Percentiles rank a stretch among this genome's conserved stretches.
These are phyloP conservation scores for Dalechampia spathulata DNA, from an alignment of 441 rosid species.

Conservation along the genomic window DNA sequence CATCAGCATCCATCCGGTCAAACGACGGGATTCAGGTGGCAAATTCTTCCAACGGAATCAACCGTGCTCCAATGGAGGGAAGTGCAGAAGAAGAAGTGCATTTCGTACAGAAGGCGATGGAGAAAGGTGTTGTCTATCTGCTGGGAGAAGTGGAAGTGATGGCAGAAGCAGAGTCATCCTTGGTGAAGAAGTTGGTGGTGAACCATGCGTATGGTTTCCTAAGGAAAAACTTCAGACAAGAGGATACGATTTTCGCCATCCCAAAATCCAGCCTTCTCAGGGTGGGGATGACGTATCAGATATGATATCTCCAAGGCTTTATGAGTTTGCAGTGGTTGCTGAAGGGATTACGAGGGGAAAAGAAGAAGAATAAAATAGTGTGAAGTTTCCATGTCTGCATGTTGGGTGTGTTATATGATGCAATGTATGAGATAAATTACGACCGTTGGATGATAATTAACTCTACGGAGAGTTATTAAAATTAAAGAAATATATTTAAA, in stretches of 20 bases:
- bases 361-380: background rate
- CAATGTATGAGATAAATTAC: no score
- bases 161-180: constrained; percentile 41
- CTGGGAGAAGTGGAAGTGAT: constrained; percentile 65
- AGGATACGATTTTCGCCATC: constrained; percentile 40
- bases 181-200: constrained; percentile 59
- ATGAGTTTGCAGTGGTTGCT: no score
- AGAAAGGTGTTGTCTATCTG: constrained; percentile 58
- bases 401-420: no score
- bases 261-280: constrained; percentile 55
- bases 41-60: constrained; percentile 21
- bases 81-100: constrained; percentile 40
- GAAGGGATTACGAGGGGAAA: background rate
- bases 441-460: no score
- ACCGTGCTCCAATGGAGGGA: constrained; percentile 15
- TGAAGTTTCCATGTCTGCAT: no score
- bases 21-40: constrained; percentile 6
- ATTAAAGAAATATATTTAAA: no score
- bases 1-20: constrained; percentile 29
- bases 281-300: constrained; percentile 82
- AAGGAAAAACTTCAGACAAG: constrained; percentile 60
- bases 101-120: constrained; percentile 52
- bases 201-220: constrained; percentile 49
- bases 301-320: constrained; percentile 21
- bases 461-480: no score